These are phyloP conservation scores for Plasmodium vivax DNA, from an alignment of 169 alveolate genomes.

Conservation along the genomic window DNA sequence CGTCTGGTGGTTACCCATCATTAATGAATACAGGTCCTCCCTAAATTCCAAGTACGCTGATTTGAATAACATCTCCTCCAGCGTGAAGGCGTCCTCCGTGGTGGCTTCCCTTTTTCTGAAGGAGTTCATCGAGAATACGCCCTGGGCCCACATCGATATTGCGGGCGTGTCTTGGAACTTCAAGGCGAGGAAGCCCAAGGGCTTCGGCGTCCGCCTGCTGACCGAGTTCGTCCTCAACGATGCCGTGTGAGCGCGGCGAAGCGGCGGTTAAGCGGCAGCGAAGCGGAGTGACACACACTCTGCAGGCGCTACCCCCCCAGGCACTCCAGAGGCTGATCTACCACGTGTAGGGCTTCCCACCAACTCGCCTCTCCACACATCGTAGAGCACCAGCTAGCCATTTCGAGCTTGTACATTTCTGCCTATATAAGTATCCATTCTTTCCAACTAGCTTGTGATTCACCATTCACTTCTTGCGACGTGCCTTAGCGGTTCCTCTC, in stretches of 20 bases:
- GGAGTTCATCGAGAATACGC: conserved; percentile 90
- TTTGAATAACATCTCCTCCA: conserved; percentile 84
- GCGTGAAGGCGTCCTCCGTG: conserved; percentile 87
- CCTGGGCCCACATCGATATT: conserved; percentile 96
- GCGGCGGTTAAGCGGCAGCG: neutral
- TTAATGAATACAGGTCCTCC: conserved; percentile 84
- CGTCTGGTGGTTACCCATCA: conserved; percentile 92
- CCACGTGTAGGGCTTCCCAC: neutral
- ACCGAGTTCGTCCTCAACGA: conserved; percentile 72
- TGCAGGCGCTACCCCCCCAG: neutral
- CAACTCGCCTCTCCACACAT: neutral
- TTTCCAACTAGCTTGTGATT: neutral
- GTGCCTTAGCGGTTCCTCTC: neutral
- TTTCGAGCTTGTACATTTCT: neutral
- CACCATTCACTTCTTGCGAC: neutral
- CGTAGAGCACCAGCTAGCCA: neutral
- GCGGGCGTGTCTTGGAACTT: conserved; percentile 94
- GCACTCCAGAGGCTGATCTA: neutral
- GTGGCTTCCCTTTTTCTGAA: conserved; percentile 95
- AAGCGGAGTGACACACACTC: neutral
- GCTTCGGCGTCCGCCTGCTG: conserved; percentile 88
- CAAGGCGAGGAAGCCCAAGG: conserved; percentile 83
- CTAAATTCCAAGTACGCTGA: conserved; percentile 92
- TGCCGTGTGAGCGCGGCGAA: neutral
- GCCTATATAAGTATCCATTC: neutral